A percentile compares a stretch with the other conserved stretches of the same genome.
These are phyloP conservation scores for Triglochin maritima DNA, from an alignment of 106 monocot species.

Conservation along the genomic window DNA sequence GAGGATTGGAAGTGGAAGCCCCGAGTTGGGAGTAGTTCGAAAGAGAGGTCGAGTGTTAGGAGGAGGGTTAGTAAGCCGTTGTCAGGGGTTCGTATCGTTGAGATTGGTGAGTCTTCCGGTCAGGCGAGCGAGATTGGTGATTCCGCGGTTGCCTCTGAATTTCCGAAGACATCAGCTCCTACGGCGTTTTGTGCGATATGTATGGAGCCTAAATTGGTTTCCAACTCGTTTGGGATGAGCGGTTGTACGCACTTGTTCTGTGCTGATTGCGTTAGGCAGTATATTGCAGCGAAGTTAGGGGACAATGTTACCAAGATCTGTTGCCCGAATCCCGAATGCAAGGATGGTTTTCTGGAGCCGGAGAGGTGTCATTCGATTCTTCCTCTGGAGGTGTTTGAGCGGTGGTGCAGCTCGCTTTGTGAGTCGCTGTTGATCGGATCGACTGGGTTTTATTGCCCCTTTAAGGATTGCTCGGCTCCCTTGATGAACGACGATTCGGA, in stretches of 20 bases:
- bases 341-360: conserved; percentile 29
- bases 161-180: neutral
- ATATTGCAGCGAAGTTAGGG: conserved; percentile 37
- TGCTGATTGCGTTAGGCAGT: conserved; percentile 29
- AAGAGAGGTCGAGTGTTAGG: neutral
- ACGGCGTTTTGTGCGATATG: conserved; percentile 37
- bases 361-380: conserved; percentile 31
- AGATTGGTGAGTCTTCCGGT: neutral
- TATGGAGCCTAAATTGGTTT: conserved; percentile 20
- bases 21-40: neutral
- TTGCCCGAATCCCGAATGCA: conserved; percentile 60
- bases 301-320: conserved; percentile 31
- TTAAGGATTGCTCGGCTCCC: conserved; percentile 57
- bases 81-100: neutral
- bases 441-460: conserved; percentile 57
- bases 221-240: conserved; percentile 10
- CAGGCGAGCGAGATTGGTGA: too few species aligned
- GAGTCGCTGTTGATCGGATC: conserved; percentile 17
- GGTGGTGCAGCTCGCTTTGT: conserved; percentile 40
- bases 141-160: neutral
- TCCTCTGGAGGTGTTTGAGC: conserved; percentile 26
- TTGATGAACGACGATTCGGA: conserved; percentile 19
- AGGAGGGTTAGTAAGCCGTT: neutral
- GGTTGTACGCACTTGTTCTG: conserved; percentile 49
- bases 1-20: conserved; percentile 2